These are phyloP conservation scores for Raphanus raphanistrum DNA, from an alignment of 345 rosid genomes.

Conservation along the genomic window DNA sequence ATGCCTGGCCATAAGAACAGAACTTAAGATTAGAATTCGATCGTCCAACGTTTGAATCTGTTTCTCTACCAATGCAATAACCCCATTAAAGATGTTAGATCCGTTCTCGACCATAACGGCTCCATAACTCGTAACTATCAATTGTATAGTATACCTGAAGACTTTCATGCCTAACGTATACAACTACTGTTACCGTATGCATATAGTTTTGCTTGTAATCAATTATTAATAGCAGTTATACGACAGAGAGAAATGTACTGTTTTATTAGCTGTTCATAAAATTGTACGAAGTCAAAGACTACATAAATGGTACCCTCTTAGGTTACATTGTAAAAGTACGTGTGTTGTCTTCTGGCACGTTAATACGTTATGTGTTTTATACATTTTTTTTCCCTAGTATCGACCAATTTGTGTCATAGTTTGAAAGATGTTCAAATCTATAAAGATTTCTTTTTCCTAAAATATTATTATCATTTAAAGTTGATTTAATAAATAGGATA, in stretches of 20 bases:
- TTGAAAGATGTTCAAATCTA: not conserved
- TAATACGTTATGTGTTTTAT: no score
- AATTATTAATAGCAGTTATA: not conserved
- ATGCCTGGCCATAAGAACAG: not conserved
- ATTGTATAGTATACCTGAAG: not conserved
- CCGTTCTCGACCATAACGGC: conserved; percentile 8
- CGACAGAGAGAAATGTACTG: not conserved
- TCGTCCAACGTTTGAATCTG: not conserved
- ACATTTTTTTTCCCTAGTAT: not conserved
- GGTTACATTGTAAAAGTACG: not conserved
- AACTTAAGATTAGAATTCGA: not conserved
- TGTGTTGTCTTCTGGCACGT: not conserved
- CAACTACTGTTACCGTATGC: not conserved
- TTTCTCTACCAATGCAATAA: not conserved
- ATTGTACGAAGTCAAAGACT: not conserved
- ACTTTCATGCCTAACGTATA: not conserved
- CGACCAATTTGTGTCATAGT: not conserved
- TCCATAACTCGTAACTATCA: not conserved
- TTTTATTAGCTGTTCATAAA: not conserved
- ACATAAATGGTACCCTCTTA: not conserved
- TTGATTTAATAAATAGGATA: not conserved
- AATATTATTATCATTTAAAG: not conserved
- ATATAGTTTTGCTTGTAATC: not conserved
- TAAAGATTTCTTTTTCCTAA: not conserved
- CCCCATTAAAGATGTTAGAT: not conserved